Conservation (phyloP, 208 protist genomes). For the Acanthamoeba castellanii region DNA sequence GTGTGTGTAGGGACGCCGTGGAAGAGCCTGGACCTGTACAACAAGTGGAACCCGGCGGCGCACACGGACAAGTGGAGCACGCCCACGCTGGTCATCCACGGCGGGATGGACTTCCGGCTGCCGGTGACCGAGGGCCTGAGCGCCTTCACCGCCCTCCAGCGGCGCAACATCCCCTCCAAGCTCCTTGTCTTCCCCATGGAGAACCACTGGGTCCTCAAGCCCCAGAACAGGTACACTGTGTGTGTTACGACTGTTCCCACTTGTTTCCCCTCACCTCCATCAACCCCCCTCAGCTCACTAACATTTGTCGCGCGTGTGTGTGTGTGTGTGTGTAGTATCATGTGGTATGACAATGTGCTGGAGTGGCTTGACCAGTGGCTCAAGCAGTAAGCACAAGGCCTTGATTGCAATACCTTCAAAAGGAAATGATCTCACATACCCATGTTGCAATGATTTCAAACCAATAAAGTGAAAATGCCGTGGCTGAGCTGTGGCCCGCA, state of each 20-base stretch:
- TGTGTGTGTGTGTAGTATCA: conserved; percentile 41
- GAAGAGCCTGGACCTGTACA: neutral
- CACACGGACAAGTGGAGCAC: conserved; percentile 73
- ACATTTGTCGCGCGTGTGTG: neutral
- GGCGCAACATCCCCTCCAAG: conserved; percentile 73
- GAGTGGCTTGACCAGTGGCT: conserved; percentile 73
- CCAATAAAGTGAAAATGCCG: too few relatives aligned
- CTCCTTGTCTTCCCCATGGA: conserved; percentile 79
- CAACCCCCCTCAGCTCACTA: neutral
- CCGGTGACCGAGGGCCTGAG: conserved; percentile 74
- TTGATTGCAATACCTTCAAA: too few relatives aligned
- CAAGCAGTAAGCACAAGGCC: neutral
- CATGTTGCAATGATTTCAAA: too few relatives aligned
- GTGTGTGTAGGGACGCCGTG: conserved; percentile 12
- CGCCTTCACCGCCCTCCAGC: conserved; percentile 78
- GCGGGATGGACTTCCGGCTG: conserved; percentile 74
- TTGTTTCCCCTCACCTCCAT: neutral
- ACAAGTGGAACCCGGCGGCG: conserved; percentile 72
- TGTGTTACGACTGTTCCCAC: too few relatives aligned
- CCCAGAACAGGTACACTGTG: conserved; percentile 76
- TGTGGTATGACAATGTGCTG: conserved; percentile 80
- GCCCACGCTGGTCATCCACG: conserved; percentile 79
- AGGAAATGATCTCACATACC: too few relatives aligned
- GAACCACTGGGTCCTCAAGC: conserved; percentile 83
- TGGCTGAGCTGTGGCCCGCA: too few relatives aligned